phyloP scores from a whole-genome alignment of 345 rosid species.

The Bretschneidera sinensis region DNA sequence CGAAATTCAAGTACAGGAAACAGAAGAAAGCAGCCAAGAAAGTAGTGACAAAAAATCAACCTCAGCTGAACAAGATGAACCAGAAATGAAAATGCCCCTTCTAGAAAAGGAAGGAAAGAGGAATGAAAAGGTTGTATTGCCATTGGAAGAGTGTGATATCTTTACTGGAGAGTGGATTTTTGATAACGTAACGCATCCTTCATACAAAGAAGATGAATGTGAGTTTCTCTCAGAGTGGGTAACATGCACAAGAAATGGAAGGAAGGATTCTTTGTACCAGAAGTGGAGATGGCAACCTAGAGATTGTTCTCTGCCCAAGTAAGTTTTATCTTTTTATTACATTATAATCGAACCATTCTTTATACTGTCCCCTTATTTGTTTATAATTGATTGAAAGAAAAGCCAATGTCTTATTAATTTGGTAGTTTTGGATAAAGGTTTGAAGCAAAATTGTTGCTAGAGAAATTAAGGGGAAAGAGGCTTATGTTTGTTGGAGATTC shows the following conservation, averaged over 20 bases:
- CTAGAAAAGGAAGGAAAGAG: conserved; percentile 17
- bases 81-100: conserved; percentile 12
- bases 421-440: conserved; percentile 32
- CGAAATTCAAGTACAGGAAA: neutral
- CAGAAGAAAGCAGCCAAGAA: conserved; percentile 8
- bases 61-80: conserved; percentile 12
- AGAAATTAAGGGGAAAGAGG: conserved; percentile 57
- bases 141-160: conserved; percentile 58
- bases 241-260: conserved; percentile 69
- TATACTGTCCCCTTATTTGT: neutral
- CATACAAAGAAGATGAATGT: conserved; percentile 74
- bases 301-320: conserved; percentile 85
- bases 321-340: neutral
- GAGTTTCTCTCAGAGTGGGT: conserved; percentile 60
- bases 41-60: neutral
- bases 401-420: neutral
- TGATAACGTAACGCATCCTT: conserved; percentile 54
- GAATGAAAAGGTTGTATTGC: conserved; percentile 26
- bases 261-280: conserved; percentile 75
- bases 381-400: too few relatives aligned
- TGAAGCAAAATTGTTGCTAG: conserved; percentile 42
- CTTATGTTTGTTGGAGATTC: conserved; percentile 71
- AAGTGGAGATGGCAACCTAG: conserved; percentile 96
- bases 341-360: neutral
- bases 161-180: conserved; percentile 76